Conservation (phyloP, 129 eudicot species). For the Flaveria sonorensis region DNA sequence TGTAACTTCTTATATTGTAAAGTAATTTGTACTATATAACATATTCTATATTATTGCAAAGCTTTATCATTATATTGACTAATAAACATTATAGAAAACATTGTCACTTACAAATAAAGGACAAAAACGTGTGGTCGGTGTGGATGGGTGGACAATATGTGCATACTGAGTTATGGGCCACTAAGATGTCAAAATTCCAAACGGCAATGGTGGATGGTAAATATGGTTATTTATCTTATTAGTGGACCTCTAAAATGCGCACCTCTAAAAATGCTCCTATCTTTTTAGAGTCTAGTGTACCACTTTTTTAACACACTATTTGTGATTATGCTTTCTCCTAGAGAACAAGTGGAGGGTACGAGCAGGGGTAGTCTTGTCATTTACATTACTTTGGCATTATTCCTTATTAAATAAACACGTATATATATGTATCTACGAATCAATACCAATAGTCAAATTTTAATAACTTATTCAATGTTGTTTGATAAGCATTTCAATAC, state of each 20-base stretch:
- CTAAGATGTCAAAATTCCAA: slow-evolving; percentile 35
- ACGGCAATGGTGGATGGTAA: slow-evolving; percentile 30
- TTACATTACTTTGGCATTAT: not conserved
- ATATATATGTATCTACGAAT: not conserved
- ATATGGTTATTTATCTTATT: slow-evolving; percentile 17
- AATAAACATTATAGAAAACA: not conserved
- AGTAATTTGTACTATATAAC: no score
- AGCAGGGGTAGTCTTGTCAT: slow-evolving; percentile 19
- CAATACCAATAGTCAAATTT: not conserved
- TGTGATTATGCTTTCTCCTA: slow-evolving; percentile 29
- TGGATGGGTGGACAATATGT: slow-evolving; percentile 11
- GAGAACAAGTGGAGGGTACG: slow-evolving; percentile 20
- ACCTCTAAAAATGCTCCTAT: slow-evolving; percentile 36
- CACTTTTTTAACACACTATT: slow-evolving; percentile 24
- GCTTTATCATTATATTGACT: no score
- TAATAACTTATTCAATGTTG: not conserved
- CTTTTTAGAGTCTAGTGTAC: not conserved
- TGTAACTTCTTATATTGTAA: not conserved
- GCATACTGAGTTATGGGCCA: slow-evolving; percentile 30
- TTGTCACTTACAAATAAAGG: not conserved
- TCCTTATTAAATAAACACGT: not conserved
- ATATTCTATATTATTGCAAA: no score
- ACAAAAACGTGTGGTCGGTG: not conserved
- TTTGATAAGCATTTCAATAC: no score
- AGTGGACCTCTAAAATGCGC: slow-evolving; percentile 34